Evolutionary conservation across 2,329 filamentous ascomycete genomes (phyloP).

Genomic region (Venturia carpophila): DNA sequence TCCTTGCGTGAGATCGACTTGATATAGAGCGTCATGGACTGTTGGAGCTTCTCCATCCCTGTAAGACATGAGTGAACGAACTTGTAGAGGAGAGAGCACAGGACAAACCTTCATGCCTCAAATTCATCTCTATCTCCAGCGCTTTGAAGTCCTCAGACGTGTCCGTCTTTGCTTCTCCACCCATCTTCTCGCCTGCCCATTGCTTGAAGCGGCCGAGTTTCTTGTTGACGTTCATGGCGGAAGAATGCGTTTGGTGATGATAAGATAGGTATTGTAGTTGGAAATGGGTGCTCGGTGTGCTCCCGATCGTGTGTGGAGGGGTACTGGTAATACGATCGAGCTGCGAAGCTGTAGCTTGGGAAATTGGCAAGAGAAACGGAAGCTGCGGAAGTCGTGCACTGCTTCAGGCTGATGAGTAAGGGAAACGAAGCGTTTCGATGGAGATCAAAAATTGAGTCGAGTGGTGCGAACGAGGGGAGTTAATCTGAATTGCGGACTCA

Average conservation of each 20-base stretch:
- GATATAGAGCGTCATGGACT: slow-evolving; percentile 75
- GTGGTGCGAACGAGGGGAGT: not conserved
- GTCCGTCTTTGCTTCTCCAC: slow-evolving; percentile 76
- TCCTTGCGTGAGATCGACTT: slow-evolving; percentile 82
- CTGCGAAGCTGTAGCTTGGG: not conserved
- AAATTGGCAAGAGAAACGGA: slow-evolving; percentile 11
- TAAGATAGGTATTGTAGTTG: not conserved
- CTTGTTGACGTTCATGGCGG: slow-evolving; percentile 61
- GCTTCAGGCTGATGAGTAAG: slow-evolving; percentile 12
- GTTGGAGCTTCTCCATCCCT: slow-evolving; percentile 89
- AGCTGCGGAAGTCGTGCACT: slow-evolving; percentile 1
- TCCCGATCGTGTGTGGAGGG: slow-evolving; percentile 1
- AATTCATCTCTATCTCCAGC: slow-evolving; percentile 80
- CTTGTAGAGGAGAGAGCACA: slow-evolving; percentile 21
- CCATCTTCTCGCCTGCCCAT: slow-evolving; percentile 97
- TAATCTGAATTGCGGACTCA: not conserved
- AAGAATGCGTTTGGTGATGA: slow-evolving; percentile 7
- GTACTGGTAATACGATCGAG: not conserved
- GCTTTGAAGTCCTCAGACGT: slow-evolving; percentile 86
- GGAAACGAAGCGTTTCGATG: slow-evolving; percentile 6
- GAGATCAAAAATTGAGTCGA: not conserved
- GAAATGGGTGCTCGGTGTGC: not conserved
- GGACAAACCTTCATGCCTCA: slow-evolving; percentile 73
- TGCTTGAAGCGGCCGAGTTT: slow-evolving; percentile 94
- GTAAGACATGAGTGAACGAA: slow-evolving; percentile 7